phyloP scores from a whole-genome alignment of 1,284 basidiomycete genomes.

The Ganoderma sinense region DNA sequence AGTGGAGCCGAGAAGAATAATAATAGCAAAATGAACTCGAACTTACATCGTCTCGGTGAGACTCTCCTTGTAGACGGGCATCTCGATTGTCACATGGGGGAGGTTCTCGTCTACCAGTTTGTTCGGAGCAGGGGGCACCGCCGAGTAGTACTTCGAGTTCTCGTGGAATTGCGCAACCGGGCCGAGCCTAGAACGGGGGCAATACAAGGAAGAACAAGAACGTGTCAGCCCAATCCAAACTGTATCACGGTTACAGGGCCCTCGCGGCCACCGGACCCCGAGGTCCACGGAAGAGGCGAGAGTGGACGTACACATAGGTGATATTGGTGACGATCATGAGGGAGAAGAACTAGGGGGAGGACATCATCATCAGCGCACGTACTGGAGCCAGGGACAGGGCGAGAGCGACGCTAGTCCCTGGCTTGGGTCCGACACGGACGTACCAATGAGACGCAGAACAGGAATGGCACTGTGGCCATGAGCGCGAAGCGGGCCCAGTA shows the following conservation, averaged over 20 bases:
- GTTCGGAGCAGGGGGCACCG: slow-evolving; percentile 62
- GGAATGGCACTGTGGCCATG: slow-evolving; percentile 67
- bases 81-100: slow-evolving; percentile 79
- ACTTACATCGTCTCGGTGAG: slow-evolving; percentile 72
- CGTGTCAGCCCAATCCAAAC: too few relatives aligned
- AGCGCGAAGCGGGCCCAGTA: slow-evolving; percentile 70
- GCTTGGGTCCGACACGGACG: slow-evolving; percentile 32
- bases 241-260: too few relatives aligned
- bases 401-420: neutral
- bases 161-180: slow-evolving; percentile 80
- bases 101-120: slow-evolving; percentile 65
- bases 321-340: slow-evolving; percentile 68
- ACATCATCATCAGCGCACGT: neutral
- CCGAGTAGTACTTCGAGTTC: slow-evolving; percentile 79
- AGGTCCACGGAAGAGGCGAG: slow-evolving; percentile 7
- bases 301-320: slow-evolving; percentile 56
- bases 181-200: slow-evolving; percentile 53
- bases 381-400: neutral
- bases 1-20: neutral
- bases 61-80: slow-evolving; percentile 86
- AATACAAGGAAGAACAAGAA: neutral
- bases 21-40: neutral
- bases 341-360: slow-evolving; percentile 62
- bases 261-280: too few relatives aligned
- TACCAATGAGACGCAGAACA: slow-evolving; percentile 79